A percentile compares a stretch with the other conserved stretches of the same genome.
phyloP scores from a whole-genome alignment of 1,284 basidiomycete species.

The Tilletiaria anomala region DNA sequence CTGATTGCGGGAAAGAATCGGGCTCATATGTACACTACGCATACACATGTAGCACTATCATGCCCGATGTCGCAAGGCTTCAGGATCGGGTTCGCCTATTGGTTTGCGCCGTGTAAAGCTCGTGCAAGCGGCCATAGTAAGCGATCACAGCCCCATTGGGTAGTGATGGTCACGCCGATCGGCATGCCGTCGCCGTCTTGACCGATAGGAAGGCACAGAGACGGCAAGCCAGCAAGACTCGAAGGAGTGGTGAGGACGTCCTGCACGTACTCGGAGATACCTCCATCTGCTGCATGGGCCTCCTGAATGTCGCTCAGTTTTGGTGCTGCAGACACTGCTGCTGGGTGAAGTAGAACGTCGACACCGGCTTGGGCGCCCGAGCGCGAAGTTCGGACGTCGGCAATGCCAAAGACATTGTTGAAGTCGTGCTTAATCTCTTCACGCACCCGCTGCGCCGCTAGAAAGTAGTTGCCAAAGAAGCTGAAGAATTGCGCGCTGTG shows the following conservation, averaged over 20 bases:
- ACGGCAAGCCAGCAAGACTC: slow-evolving; percentile 73
- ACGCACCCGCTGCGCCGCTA: slow-evolving; percentile 74
- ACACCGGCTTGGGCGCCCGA: slow-evolving; percentile 44
- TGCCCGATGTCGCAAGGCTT: too few species aligned
- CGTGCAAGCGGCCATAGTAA: too few species aligned
- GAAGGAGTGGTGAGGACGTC: slow-evolving; percentile 86
- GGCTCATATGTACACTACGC: too few species aligned
- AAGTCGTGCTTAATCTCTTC: slow-evolving; percentile 61
- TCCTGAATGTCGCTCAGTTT: slow-evolving; percentile 4
- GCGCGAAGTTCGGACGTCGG: slow-evolving; percentile 43
- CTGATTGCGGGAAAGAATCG: too few species aligned
- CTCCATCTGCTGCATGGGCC: background rate
- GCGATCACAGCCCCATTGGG: slow-evolving; percentile 74
- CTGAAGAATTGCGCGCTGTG: too few species aligned
- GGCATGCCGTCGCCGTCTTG: slow-evolving; percentile 42
- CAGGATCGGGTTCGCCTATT: too few species aligned
- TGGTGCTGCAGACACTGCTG: slow-evolving; percentile 25
- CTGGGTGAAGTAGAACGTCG: slow-evolving; percentile 65
- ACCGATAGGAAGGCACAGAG: slow-evolving; percentile 55
- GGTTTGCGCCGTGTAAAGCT: too few species aligned
- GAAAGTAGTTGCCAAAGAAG: slow-evolving; percentile 90
- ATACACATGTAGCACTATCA: too few species aligned
- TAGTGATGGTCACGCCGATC: slow-evolving; percentile 66
- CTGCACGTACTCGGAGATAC: slow-evolving; percentile 54
- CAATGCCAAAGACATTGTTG: slow-evolving; percentile 51